These are phyloP conservation scores for Zalerion maritima DNA, from an alignment of 495 filamentous ascomycete genomes.

Conservation along the genomic window DNA sequence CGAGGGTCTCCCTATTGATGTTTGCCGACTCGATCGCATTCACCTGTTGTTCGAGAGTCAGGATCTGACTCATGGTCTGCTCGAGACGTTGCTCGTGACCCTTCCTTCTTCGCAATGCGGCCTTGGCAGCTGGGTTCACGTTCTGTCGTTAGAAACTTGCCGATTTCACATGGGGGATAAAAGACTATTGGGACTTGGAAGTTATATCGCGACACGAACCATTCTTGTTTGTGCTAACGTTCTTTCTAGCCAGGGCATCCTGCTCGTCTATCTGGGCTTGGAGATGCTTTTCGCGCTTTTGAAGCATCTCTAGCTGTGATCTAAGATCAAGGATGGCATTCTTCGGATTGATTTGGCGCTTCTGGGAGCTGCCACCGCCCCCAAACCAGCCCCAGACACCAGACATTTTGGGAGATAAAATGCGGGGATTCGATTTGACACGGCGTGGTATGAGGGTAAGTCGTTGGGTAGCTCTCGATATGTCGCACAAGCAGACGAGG, in stretches of 20 bases:
- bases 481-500: too few species aligned
- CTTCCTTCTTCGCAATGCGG: conserved; percentile 92
- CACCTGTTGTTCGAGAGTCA: conserved; percentile 87
- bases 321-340: conserved; percentile 87
- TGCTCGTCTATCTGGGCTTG: conserved; percentile 88
- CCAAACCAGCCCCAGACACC: conserved; percentile 75
- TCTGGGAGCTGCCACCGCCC: conserved; percentile 64
- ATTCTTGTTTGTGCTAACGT: conserved; percentile 78
- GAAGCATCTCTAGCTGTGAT: conserved; percentile 87
- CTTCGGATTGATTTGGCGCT: conserved; percentile 87
- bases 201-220: conserved; percentile 47
- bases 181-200: conserved; percentile 2
- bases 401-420: conserved; percentile 28
- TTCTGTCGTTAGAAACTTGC: too few species aligned
- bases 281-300: conserved; percentile 87
- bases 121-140: conserved; percentile 54
- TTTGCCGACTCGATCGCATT: conserved; percentile 95
- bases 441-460: too few species aligned
- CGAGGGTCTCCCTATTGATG: conserved; percentile 92
- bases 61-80: conserved; percentile 77
- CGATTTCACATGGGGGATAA: too few species aligned
- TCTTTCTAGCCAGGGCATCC: conserved; percentile 80
- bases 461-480: too few species aligned
- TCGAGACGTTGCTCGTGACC: conserved; percentile 76
- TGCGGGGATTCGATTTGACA: too few species aligned